These are phyloP conservation scores for Saccharomycopsis malanga DNA, from an alignment of 805 yeast species.

Conservation along the genomic window DNA sequence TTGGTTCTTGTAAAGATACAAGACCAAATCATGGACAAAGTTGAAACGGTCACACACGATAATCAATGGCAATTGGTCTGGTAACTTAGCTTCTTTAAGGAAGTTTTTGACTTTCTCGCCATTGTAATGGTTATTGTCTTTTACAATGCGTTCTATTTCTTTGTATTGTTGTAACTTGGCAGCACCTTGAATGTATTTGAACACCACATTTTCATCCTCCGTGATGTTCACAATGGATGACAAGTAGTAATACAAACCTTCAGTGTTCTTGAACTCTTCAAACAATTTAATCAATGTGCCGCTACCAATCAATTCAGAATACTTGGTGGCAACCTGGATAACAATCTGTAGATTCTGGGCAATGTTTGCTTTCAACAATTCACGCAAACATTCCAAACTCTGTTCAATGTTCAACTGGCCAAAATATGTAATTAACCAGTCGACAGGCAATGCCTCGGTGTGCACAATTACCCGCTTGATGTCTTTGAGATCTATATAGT, in stretches of 20 bases:
- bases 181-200: slow-evolving; percentile 93
- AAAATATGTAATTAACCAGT: slow-evolving; percentile 89
- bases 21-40: slow-evolving; percentile 87
- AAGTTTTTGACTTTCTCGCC: slow-evolving; percentile 97
- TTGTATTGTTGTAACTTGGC: slow-evolving; percentile 82
- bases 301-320: slow-evolving; percentile 89
- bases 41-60: slow-evolving; percentile 91
- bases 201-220: slow-evolving; percentile 90
- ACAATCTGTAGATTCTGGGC: slow-evolving; percentile 88
- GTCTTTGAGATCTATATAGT: slow-evolving; percentile 89
- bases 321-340: slow-evolving; percentile 94
- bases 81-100: slow-evolving; percentile 86
- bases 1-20: slow-evolving; percentile 91
- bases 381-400: slow-evolving; percentile 78
- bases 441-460: slow-evolving; percentile 76
- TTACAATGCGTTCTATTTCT: slow-evolving; percentile 93
- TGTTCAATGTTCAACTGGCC: slow-evolving; percentile 94
- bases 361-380: slow-evolving; percentile 70
- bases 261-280: slow-evolving; percentile 87
- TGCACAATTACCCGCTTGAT: slow-evolving; percentile 92
- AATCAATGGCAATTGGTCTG: slow-evolving; percentile 93
- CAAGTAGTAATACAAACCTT: slow-evolving; percentile 91
- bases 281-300: slow-evolving; percentile 77
- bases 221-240: slow-evolving; percentile 90
- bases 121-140: slow-evolving; percentile 89